These are phyloP conservation scores for Botryobasidium botryosum DNA, from an alignment of 768 basidiomycete species.

Conservation along the genomic window DNA sequence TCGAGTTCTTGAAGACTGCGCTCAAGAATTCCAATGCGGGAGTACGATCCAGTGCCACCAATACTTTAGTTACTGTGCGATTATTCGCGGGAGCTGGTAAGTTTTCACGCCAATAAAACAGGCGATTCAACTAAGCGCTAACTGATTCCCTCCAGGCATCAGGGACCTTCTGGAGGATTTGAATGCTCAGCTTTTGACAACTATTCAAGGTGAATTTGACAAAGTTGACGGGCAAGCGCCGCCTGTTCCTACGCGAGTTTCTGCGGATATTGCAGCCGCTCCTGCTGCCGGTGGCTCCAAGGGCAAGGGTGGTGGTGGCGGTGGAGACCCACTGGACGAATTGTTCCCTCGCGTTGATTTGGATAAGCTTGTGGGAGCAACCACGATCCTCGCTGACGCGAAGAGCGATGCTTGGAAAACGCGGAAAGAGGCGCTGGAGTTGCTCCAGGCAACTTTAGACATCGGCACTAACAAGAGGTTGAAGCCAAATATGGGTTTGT, in stretches of 20 bases:
- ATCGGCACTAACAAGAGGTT: conserved; percentile 84
- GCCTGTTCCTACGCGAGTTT: conserved; percentile 63
- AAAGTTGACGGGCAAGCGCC: conserved; percentile 65
- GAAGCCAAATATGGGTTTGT: conserved; percentile 73
- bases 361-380: conserved; percentile 68
- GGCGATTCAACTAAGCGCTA: background rate
- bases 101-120: conserved; percentile 18
- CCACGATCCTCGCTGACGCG: conserved; percentile 61
- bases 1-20: conserved; percentile 77
- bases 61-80: conserved; percentile 77
- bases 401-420: conserved; percentile 95
- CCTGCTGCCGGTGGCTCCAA: conserved; percentile 28
- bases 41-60: conserved; percentile 87
- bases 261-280: conserved; percentile 49
- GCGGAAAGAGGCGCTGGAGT: conserved; percentile 88
- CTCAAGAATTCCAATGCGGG: conserved; percentile 88
- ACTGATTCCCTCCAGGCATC: conserved; percentile 38
- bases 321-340: conserved; percentile 70
- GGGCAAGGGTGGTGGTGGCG: conserved; percentile 15
- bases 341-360: conserved; percentile 91
- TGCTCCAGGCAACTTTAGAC: conserved; percentile 66
- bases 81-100: conserved; percentile 79
- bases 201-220: conserved; percentile 83
- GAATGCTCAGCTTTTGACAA: conserved; percentile 81
- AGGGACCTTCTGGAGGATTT: conserved; percentile 86